Evolutionary conservation across 306 rosid genomes (phyloP).

Genomic region (Nissolia schottii): DNA sequence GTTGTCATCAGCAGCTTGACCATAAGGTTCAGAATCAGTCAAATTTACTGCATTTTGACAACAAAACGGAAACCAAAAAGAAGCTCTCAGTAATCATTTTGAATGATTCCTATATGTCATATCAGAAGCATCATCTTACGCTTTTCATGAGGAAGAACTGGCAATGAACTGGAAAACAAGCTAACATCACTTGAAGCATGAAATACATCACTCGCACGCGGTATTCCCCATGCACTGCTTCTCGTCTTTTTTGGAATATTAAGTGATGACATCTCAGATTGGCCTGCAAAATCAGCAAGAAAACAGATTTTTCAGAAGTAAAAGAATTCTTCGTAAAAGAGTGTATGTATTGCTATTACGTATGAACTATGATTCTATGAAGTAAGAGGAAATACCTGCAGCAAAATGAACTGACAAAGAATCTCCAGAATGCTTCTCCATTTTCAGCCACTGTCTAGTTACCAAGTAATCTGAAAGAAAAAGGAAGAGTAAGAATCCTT

Average conservation of each 20-base stretch:
- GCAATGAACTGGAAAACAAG: constrained; percentile 79
- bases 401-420: constrained; percentile 34
- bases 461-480: constrained; percentile 8
- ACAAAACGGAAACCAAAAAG: background rate
- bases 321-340: background rate
- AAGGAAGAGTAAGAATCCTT: background rate
- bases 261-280: constrained; percentile 34
- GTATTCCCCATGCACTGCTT: constrained; percentile 60
- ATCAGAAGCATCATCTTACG: constrained; percentile 35
- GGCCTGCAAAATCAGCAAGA: constrained; percentile 41
- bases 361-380: constrained; percentile 6
- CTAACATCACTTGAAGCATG: constrained; percentile 65
- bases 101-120: background rate
- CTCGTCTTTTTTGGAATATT: constrained; percentile 37
- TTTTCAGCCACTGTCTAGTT: constrained; percentile 38
- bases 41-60: constrained; percentile 57
- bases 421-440: constrained; percentile 53
- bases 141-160: constrained; percentile 78
- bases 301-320: no score
- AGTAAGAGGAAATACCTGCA: constrained; percentile 41
- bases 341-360: background rate
- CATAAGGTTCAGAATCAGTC: constrained; percentile 37
- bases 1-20: constrained; percentile 50
- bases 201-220: constrained; percentile 32
- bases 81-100: constrained; percentile 6